Evolutionary conservation across 192 early-diverging fungal genomes (phyloP), one percentile per base, ranked within the genome.

Genomic region (Lobosporangium transversale): DNA sequence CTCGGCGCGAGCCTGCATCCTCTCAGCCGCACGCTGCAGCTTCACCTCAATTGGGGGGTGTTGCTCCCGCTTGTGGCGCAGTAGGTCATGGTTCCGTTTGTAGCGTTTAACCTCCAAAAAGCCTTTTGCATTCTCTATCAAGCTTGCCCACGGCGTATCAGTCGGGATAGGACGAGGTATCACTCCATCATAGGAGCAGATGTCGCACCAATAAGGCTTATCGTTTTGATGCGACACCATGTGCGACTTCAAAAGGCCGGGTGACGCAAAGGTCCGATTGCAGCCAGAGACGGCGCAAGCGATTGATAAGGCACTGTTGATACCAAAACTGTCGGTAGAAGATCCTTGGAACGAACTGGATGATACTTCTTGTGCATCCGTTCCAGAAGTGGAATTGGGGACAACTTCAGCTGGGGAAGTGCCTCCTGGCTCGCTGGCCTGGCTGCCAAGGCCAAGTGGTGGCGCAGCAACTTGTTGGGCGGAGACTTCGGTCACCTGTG

Each of bases 1-100:
- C 0, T 20, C 43, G 4, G 35, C 53, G 5, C 42, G 36, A 23
- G 58, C 51, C 8, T 9, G 36, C 24, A 40, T 0, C 21, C 45
- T 20, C 27, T 70, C 68, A 1, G 15, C 23, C 4, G 43, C 58
- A 17, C 68, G 37, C 33, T 60, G 58, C 0, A 61, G 10, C 43
- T 62, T 61, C 53, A 71, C 69, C 33, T 57, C 59, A 2, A 57
- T 31, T 4, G 69, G 69, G 0, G 69, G 60, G 32, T 76, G 73
- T 21, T 76, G 62, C 53, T 76, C 73, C 3, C 73, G 64, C 26
- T 66, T 66, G 31, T 76, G 73, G 17, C 73, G 42, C 44, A 76
- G 45, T 3, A 76, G 44, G 21, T 76, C 73, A 27, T 76, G 73
- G 48, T 76, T 66, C 0, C 73, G 52, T 23, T 76, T 76, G 40